phyloP scores from a whole-genome alignment of 202 grass and related monocot species.

The Musa balbisiana region DNA sequence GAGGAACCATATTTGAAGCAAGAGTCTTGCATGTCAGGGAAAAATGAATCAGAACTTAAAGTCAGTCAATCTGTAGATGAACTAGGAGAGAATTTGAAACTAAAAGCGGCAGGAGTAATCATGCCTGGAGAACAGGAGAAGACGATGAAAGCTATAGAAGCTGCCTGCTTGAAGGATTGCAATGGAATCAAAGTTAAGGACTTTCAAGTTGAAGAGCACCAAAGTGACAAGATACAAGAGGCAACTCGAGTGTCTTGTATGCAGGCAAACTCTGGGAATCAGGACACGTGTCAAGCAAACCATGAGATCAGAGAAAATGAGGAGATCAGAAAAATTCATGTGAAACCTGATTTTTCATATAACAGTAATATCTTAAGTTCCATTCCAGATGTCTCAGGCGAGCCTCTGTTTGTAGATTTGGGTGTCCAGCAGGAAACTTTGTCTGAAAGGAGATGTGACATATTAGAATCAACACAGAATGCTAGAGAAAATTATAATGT shows the following conservation, averaged over 20 bases:
- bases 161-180: slow-evolving; percentile 18
- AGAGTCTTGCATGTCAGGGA: slow-evolving; percentile 13
- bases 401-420: slow-evolving; percentile 12
- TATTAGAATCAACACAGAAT: slow-evolving; percentile 26
- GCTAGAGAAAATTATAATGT: slow-evolving; percentile 23
- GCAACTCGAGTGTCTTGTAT: slow-evolving; percentile 21
- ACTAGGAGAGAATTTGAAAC: slow-evolving; percentile 13
- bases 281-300: slow-evolving; percentile 12
- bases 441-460: slow-evolving; percentile 15
- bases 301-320: background rate
- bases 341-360: slow-evolving; percentile 26
- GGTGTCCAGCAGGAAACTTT: slow-evolving; percentile 25
- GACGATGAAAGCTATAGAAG: slow-evolving; percentile 10
- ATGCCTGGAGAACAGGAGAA: slow-evolving; percentile 29
- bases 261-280: slow-evolving; percentile 21
- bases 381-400: slow-evolving; percentile 14
- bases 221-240: slow-evolving; percentile 22
- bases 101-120: slow-evolving; percentile 24
- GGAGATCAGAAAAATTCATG: slow-evolving; percentile 1
- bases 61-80: slow-evolving; percentile 18
- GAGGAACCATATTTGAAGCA: slow-evolving; percentile 25
- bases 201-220: slow-evolving; percentile 12
- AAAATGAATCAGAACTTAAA: slow-evolving; percentile 9
- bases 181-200: slow-evolving; percentile 20
- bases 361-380: background rate